Conservation (phyloP, 1,139 yeast species). For the Zygosaccharomyces pseudobailii region DNA sequence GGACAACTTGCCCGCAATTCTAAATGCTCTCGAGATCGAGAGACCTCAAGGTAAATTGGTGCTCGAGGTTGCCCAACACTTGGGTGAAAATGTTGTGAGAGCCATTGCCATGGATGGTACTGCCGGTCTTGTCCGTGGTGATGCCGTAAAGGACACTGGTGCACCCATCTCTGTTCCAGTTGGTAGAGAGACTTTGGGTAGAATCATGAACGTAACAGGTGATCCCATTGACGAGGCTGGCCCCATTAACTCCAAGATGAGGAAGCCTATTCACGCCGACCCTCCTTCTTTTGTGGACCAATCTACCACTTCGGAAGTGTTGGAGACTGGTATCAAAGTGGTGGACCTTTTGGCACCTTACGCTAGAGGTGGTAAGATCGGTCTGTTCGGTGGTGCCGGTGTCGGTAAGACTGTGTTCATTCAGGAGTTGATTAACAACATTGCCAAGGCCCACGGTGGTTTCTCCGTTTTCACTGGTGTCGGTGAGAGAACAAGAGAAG, state of each 20-base stretch:
- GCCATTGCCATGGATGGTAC: conserved; percentile 99
- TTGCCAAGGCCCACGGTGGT: conserved; percentile 99
- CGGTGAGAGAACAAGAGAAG: conserved; percentile 99
- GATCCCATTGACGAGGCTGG: conserved; percentile 99
- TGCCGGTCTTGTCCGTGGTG: conserved; percentile 99
- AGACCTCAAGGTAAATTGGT: conserved; percentile 67
- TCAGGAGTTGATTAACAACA: conserved; percentile 99
- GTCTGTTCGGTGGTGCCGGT: conserved; percentile 99
- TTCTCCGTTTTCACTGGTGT: conserved; percentile 99
- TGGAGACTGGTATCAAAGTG: conserved; percentile 99
- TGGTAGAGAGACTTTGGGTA: conserved; percentile 98
- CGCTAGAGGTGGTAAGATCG: conserved; percentile 99
- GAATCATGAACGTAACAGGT: conserved; percentile 98
- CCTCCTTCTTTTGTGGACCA: conserved; percentile 96
- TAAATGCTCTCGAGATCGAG: conserved; percentile 90
- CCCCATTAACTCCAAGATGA: conserved; percentile 86
- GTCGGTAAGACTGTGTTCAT: conserved; percentile 99
- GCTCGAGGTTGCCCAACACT: conserved; percentile 98
- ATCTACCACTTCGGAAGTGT: conserved; percentile 95
- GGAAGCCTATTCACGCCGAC: conserved; percentile 97
- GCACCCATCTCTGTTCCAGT: conserved; percentile 98
- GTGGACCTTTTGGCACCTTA: conserved; percentile 99
- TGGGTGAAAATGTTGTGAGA: conserved; percentile 99
- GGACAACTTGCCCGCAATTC: conserved; percentile 94
- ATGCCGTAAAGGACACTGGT: conserved; percentile 87